Evolutionary conservation across 805 yeast species (phyloP), one percentile per base, ranked within the genome.

Genomic region (Yueomyces sinensis): DNA sequence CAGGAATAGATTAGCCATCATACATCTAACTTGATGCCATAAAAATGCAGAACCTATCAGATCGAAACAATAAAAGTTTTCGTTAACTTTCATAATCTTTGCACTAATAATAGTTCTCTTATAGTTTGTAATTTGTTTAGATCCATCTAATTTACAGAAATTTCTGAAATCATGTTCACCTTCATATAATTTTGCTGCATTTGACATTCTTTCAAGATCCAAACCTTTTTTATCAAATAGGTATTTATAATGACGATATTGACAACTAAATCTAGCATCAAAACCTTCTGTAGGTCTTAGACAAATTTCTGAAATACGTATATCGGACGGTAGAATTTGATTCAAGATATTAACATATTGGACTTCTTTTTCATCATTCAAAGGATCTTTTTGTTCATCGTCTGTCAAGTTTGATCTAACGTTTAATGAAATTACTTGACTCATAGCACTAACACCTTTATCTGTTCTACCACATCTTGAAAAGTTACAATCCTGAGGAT

Each of bases 21-120:
- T 91, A 45, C 94, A 86, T 38, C 98, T 70, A 15, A 91, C 98
- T 57, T 91, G 98, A 54, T 91, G 97, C 97, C 97, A 91, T 37
- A 91, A 59, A 46, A 91, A 91, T 7, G 97, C 98, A 1, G 82
- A 65, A 0, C 98, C 98, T 41, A 70, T 66, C 35, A 91, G 60
- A 51, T 84, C 86, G 53, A 89, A 74, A 37, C 76, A 77, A 47
- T 65, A 81, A 36, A 71, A 64, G 4, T 69, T 72, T 23, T 63
- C 56, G 13, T 40, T 35, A 3, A 61, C 36, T 7, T 44, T 46
- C 11, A 62, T 41, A 11, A 82, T 76, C 7, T 63, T 53, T 0
- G 84, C 65, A 33, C 63, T 56, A 28, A 68, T 47, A 13, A 91
- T 74, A 9, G 63, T 66, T 49, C 98, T 67, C n/a, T 51, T 57